phyloP scores from a whole-genome alignment of 805 yeast genomes.

The Kuraishia cidri region DNA sequence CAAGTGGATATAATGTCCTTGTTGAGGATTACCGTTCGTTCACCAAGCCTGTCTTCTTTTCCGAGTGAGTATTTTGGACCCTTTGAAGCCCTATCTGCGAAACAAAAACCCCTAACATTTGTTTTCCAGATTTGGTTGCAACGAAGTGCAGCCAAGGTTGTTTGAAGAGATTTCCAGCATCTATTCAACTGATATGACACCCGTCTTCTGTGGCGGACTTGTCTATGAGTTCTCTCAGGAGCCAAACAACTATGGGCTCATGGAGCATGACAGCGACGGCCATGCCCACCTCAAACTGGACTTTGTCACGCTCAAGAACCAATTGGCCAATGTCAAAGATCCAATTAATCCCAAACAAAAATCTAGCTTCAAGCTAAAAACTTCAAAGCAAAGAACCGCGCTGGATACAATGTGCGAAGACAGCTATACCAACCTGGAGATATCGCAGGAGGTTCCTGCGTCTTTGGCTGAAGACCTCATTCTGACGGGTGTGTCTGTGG shows the following conservation, averaged over 20 bases:
- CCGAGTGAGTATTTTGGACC: constrained; percentile 47
- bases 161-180: constrained; percentile 72
- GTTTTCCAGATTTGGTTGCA: constrained; percentile 71
- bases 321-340: constrained; percentile 32
- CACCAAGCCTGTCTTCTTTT: constrained; percentile 73
- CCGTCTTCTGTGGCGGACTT: constrained; percentile 76
- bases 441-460: constrained; percentile 33
- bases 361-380: too few relatives aligned
- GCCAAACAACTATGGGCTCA: constrained; percentile 72
- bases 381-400: constrained; percentile 1
- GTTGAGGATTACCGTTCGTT: constrained; percentile 63
- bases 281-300: constrained; percentile 34
- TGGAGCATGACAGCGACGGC: constrained; percentile 33
- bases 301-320: constrained; percentile 30
- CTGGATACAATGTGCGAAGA: constrained; percentile 21
- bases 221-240: constrained; percentile 79
- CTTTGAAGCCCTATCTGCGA: constrained; percentile 5
- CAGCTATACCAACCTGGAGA: constrained; percentile 32
- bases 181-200: constrained; percentile 64
- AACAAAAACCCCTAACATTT: constrained; percentile 5
- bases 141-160: constrained; percentile 65
- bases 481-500: constrained; percentile 35
- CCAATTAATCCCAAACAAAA: too few relatives aligned
- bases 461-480: constrained; percentile 34
- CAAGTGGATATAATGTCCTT: constrained; percentile 68